Conservation (phyloP, 2,329 filamentous ascomycete genomes). For the Alternaria dauci region DNA sequence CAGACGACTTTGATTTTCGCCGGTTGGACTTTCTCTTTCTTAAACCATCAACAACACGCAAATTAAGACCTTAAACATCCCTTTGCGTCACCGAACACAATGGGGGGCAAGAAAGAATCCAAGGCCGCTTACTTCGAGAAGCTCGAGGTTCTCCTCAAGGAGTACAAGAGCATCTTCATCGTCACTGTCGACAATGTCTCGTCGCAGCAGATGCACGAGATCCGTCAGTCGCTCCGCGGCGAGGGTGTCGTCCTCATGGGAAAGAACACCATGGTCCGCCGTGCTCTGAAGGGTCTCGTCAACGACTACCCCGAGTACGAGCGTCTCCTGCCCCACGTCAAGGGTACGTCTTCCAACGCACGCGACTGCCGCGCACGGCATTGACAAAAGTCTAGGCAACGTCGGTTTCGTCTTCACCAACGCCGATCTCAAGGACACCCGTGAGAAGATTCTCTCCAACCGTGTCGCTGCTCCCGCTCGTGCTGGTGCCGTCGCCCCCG, state of each 20-base stretch:
- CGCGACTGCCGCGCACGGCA: slow-evolving; percentile 10
- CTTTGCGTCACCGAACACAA: slow-evolving; percentile 95
- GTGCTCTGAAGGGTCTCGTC: slow-evolving; percentile 96
- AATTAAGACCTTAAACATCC: slow-evolving; percentile 93
- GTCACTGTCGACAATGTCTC: slow-evolving; percentile 95
- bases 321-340: slow-evolving; percentile 93
- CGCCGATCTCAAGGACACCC: slow-evolving; percentile 86
- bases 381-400: slow-evolving; percentile 67
- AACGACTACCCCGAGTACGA: slow-evolving; percentile 94
- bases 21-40: slow-evolving; percentile 19
- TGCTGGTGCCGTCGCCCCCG: slow-evolving; percentile 94
- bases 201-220: slow-evolving; percentile 99
- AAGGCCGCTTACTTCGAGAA: slow-evolving; percentile 99
- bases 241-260: slow-evolving; percentile 98
- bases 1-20: slow-evolving; percentile 36
- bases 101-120: slow-evolving; percentile 96
- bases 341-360: slow-evolving; percentile 61
- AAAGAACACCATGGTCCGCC: slow-evolving; percentile 99
- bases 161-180: slow-evolving; percentile 98
- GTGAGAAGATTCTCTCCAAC: slow-evolving; percentile 95
- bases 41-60: slow-evolving; percentile 38
- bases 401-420: slow-evolving; percentile 99
- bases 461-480: slow-evolving; percentile 96
- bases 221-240: slow-evolving; percentile 87
- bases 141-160: slow-evolving; percentile 96